Base-by-base conservation (phyloP, 2,329 filamentous ascomycete genomes). In the Calonectria pauciramosa region DNA sequence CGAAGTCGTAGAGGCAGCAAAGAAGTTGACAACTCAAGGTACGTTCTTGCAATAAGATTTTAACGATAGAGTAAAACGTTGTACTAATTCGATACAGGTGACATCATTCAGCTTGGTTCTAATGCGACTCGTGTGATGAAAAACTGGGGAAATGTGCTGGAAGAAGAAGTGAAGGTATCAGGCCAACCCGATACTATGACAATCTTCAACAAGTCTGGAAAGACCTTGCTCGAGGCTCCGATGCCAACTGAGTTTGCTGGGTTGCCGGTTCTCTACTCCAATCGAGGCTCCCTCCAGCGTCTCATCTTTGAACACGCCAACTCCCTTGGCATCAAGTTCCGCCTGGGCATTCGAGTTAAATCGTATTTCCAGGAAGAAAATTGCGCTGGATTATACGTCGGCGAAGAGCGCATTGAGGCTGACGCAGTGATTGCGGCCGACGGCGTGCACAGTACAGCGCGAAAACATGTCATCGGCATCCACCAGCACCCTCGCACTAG, bases 361-460 rank as follows among this genome's bases (percentile, higher is more conserved):
- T 13, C 52, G 16, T 60, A 44, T 23, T 59, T 69, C 38, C 51
- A 69, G n/a, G 32, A 59, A n/a, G 52, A 69, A 2, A 26, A 63
- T 34, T 59, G 23, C 10, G 52, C 52, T 8, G 67, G 67, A 4
- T 18, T 69, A 36, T 23, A 36, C 11, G 14, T 60, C 3, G 38
- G 20, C 7, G 67, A 34, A 8, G 52, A 59, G 34, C n/a, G 52
- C 9, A 20, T 59, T 11, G 36, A 60, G 23, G 67, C 67, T 13
- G 67, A 69, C 36, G 51, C 52, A 18, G 67, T 69, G 2, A 69
- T 69, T 49, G 67, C 67, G 26, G 67, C 67, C 16, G 67, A 69
- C 18, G 67, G 67, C 6, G 36, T 69, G 6, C 67, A 69, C 36
- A 69, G 67, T 52, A 59, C 36, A 8, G 34, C 67, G 26, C 47